Conservation (phyloP, 768 basidiomycete genomes). For the Tephrocybe sp. region DNA sequence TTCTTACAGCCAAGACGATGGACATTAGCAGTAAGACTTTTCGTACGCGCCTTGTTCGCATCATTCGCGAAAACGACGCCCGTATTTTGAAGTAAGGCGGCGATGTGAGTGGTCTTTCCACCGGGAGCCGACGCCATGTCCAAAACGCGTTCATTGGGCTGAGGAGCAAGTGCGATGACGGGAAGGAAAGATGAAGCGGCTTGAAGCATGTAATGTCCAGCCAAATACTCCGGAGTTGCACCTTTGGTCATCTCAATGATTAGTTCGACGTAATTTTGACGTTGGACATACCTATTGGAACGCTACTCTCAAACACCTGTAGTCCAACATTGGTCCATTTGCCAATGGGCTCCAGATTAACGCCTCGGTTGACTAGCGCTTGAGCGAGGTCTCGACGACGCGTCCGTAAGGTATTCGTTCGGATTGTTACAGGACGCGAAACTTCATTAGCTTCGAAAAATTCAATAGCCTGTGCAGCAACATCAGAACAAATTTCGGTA, state of each 20-base stretch:
- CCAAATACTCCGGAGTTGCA: slow-evolving; percentile 98
- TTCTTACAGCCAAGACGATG: slow-evolving; percentile 98
- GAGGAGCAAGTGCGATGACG: slow-evolving; percentile 91
- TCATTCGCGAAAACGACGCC: slow-evolving; percentile 99
- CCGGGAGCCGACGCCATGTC: slow-evolving; percentile 99
- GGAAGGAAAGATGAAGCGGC: slow-evolving; percentile 99
- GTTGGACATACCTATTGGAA: slow-evolving; percentile 75
- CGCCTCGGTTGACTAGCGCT: slow-evolving; percentile 90
- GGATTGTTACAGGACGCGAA: slow-evolving; percentile 94
- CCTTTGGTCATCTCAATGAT: slow-evolving; percentile 37
- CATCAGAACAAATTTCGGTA: slow-evolving; percentile 9
- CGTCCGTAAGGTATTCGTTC: slow-evolving; percentile 94
- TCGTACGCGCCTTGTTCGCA: slow-evolving; percentile 90
- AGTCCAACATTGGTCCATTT: slow-evolving; percentile 99
- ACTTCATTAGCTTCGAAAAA: slow-evolving; percentile 99
- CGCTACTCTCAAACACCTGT: slow-evolving; percentile 96
- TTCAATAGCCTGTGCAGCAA: slow-evolving; percentile 78
- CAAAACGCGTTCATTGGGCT: slow-evolving; percentile 89
- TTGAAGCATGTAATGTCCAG: slow-evolving; percentile 99
- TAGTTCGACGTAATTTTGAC: background rate
- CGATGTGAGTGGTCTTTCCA: slow-evolving; percentile 97
- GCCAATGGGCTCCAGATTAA: slow-evolving; percentile 96
- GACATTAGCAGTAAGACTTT: slow-evolving; percentile 94
- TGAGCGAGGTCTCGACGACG: slow-evolving; percentile 94
- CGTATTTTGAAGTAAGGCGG: slow-evolving; percentile 95